Evolutionary conservation across 306 rosid genomes (phyloP).

Genomic region (Cyamopsis tetragonoloba): DNA sequence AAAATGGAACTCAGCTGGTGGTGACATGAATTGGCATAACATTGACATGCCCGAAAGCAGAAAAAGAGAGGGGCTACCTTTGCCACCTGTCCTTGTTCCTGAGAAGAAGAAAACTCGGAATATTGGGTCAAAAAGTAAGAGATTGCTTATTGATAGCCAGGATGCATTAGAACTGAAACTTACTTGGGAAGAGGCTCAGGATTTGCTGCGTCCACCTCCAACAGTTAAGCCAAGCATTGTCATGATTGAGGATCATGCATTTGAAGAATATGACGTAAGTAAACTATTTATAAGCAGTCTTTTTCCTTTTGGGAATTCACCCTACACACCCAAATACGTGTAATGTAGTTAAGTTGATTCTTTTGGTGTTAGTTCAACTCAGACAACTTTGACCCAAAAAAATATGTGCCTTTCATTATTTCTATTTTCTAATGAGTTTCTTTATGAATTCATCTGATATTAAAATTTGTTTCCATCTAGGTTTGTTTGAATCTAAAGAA

Average conservation of each 20-base stretch:
- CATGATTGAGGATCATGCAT: conserved; percentile 79
- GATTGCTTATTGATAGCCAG: conserved; percentile 91
- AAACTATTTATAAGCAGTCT: not conserved
- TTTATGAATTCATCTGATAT: not conserved
- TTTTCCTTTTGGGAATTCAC: conserved; percentile 12
- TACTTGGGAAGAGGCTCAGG: conserved; percentile 99
- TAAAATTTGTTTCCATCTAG: not conserved
- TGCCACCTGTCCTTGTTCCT: conserved; percentile 60
- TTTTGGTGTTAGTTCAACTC: not conserved
- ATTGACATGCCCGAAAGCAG: conserved; percentile 65
- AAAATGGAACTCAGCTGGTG: conserved; percentile 63
- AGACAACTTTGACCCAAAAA: conserved; percentile 3
- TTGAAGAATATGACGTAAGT: conserved; percentile 97
- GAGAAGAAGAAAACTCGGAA: conserved; percentile 86
- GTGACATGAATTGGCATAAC: conserved; percentile 72
- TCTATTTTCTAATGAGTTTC: not conserved
- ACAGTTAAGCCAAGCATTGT: conserved; percentile 81
- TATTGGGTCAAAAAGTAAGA: conserved; percentile 92
- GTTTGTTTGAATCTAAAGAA: not conserved
- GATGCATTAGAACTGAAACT: conserved; percentile 90
- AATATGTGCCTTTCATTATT: not conserved
- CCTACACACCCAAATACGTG: too few relatives aligned
- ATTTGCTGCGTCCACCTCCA: conserved; percentile 93
- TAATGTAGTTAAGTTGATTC: not conserved
- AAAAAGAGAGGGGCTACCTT: conserved; percentile 62